Conservation (phyloP, 2,329 filamentous ascomycete species). For the Microdochium bolleyi region DNA sequence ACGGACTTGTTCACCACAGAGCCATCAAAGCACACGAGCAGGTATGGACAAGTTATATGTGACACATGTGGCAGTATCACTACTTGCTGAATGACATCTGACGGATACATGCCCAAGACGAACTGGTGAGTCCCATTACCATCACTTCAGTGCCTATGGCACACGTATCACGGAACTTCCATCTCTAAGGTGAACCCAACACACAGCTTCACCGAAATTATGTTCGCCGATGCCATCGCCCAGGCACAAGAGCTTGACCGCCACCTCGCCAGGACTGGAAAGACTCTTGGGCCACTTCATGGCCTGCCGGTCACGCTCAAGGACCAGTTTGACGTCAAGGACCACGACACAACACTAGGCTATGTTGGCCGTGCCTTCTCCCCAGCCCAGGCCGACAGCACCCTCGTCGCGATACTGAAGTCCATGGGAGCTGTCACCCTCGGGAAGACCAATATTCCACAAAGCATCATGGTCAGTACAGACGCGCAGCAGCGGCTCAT, state of each 20-base stretch:
- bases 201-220: background rate
- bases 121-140: background rate
- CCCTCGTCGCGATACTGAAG: slow-evolving; percentile 38
- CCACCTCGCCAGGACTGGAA: background rate
- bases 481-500: slow-evolving; percentile 32
- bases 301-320: slow-evolving; percentile 31
- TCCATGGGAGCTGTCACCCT: slow-evolving; percentile 41
- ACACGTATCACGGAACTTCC: background rate
- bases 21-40: background rate
- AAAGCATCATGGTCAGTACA: slow-evolving; percentile 18
- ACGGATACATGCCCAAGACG: background rate
- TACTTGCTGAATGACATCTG: background rate
- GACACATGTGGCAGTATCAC: background rate
- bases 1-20: background rate
- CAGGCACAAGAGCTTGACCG: background rate
- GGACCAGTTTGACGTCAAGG: slow-evolving; percentile 54
- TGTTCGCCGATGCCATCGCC: background rate
- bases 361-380: slow-evolving; percentile 43
- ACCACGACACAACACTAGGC: slow-evolving; percentile 48
- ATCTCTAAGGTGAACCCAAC: background rate
- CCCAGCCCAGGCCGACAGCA: slow-evolving; percentile 39
- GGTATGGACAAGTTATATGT: background rate
- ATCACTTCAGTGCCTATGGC: background rate
- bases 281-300: background rate
- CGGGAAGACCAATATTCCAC: slow-evolving; percentile 37